Conservation (phyloP, 2,329 filamentous ascomycete genomes). For the Diaporthe sp. region DNA sequence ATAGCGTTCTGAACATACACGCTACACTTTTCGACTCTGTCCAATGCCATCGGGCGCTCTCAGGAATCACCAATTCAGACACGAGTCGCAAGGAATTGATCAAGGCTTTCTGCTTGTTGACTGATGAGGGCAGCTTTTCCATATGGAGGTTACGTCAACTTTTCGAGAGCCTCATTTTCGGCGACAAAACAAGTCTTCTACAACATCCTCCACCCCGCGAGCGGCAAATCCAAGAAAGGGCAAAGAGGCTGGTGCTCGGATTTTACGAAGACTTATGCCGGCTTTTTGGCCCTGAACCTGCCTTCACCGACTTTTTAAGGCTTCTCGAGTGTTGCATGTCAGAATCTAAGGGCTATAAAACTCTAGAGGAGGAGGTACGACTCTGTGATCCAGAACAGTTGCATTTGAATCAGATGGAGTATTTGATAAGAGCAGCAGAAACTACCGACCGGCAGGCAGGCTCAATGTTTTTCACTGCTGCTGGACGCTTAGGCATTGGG, state of each 20-base stretch:
- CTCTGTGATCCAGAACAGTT: neutral
- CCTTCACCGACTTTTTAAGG: neutral
- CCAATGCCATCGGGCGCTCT: neutral
- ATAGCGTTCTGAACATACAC: neutral
- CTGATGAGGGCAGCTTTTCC: neutral
- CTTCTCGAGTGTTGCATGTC: neutral
- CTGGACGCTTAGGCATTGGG: neutral
- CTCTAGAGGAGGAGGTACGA: neutral
- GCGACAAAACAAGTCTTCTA: neutral
- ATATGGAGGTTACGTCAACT: neutral
- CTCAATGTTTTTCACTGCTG: neutral
- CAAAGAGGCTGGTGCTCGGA: neutral
- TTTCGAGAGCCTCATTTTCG: neutral
- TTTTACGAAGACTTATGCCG: neutral
- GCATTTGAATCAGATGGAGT: neutral
- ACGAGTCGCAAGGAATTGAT: neutral
- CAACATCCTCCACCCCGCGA: fast-evolving
- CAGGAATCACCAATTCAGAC: neutral
- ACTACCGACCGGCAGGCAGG: neutral
- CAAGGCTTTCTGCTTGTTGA: neutral
- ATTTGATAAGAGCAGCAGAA: neutral
- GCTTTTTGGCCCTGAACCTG: neutral
- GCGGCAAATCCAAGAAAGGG: neutral
- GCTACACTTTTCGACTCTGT: neutral
- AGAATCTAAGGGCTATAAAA: no score